These are phyloP conservation scores for Alternaria longipes DNA, from an alignment of 2,329 filamentous ascomycete genomes.

Conservation along the genomic window DNA sequence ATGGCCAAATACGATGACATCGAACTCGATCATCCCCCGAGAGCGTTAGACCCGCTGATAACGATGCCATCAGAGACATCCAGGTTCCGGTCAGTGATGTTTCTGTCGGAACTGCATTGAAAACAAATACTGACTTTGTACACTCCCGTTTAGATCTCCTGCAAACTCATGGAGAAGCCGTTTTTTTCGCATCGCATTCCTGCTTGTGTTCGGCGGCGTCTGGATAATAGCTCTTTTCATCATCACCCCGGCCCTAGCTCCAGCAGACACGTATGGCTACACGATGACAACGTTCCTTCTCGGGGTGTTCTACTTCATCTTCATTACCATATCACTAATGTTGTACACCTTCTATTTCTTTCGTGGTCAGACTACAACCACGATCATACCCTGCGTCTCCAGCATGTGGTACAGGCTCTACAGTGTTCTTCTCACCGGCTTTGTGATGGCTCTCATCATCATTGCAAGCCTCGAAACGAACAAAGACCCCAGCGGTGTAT, in stretches of 20 bases:
- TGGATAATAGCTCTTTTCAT: background rate
- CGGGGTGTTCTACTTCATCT: background rate
- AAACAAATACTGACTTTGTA: no score
- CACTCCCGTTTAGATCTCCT: background rate
- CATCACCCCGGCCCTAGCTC: background rate
- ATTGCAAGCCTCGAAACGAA: conserved; percentile 22
- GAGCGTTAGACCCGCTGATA: background rate
- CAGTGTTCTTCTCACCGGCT: conserved; percentile 12
- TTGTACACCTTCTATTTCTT: conserved; percentile 16
- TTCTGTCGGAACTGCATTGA: no score
- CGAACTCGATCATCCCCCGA: background rate
- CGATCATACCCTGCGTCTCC: conserved; percentile 21
- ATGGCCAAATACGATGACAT: background rate
- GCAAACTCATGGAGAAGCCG: background rate
- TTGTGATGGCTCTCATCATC: conserved; percentile 11
- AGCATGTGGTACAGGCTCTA: conserved; percentile 26
- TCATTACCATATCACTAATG: background rate
- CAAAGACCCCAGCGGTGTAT: background rate
- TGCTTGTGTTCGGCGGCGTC: background rate
- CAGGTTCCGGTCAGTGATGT: background rate
- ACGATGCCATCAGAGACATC: background rate
- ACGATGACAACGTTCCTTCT: background rate
- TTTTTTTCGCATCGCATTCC: background rate
- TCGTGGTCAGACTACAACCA: conserved; percentile 18
- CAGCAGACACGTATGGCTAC: background rate